Evolutionary conservation across 495 filamentous ascomycete species (phyloP).

Genomic region (Penicillium longicatenatum): DNA sequence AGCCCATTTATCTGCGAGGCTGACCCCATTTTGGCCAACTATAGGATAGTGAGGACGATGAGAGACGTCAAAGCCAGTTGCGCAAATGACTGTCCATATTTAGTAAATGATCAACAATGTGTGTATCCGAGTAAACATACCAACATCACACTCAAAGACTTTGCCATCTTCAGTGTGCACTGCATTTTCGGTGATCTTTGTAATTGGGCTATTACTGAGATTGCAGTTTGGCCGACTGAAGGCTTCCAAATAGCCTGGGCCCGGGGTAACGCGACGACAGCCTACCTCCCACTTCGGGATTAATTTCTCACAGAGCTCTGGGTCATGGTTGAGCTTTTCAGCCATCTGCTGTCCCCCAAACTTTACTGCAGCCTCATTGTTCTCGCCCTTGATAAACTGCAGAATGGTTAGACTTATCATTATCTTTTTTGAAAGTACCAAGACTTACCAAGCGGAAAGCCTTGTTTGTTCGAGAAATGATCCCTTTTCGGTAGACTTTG

Average conservation of each 20-base stretch:
- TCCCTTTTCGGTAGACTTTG: conserved; percentile 32
- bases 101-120: background rate
- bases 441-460: conserved; percentile 30
- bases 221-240: conserved; percentile 36
- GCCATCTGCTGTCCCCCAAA: conserved; percentile 35
- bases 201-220: conserved; percentile 29
- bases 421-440: background rate
- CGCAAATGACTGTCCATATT: conserved; percentile 32
- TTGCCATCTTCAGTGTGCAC: conserved; percentile 45
- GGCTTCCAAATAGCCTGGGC: conserved; percentile 43
- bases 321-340: conserved; percentile 38
- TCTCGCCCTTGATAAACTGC: conserved; percentile 29
- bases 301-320: conserved; percentile 36
- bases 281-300: conserved; percentile 49
- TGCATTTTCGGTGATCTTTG: conserved; percentile 39
- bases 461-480: conserved; percentile 34
- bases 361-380: conserved; percentile 20
- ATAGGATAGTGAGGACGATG: conserved; percentile 41
- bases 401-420: background rate
- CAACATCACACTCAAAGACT: conserved; percentile 47
- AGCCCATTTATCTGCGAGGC: conserved; percentile 33
- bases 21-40: conserved; percentile 37
- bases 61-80: conserved; percentile 53
- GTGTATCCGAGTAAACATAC: conserved; percentile 5
- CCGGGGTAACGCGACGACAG: conserved; percentile 51